A percentile compares a stretch with the other conserved stretches of the same genome.
These are phyloP conservation scores for Rasamsonia emersonii DNA, from an alignment of 2,329 filamentous ascomycete species.

Conservation along the genomic window DNA sequence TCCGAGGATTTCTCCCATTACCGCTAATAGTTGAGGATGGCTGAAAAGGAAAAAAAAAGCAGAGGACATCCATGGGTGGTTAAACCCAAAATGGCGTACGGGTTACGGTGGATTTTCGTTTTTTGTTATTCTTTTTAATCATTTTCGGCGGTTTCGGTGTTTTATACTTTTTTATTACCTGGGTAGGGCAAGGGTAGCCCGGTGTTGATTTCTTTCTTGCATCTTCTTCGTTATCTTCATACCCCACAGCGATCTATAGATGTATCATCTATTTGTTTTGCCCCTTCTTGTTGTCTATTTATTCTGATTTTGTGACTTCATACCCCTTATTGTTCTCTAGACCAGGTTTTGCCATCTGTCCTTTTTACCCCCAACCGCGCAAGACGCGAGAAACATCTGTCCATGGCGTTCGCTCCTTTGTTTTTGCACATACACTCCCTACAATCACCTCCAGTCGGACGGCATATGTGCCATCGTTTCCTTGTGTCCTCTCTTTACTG, in stretches of 20 bases:
- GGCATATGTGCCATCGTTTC: constrained; percentile 11
- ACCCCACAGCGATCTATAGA: constrained; percentile 32
- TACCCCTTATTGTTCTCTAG: constrained; percentile 15
- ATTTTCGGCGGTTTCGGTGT: constrained; percentile 2
- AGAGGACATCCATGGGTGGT: background rate
- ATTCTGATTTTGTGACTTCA: constrained; percentile 17
- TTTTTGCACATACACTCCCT: constrained; percentile 2
- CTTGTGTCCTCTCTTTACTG: constrained; percentile 12
- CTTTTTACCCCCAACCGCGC: constrained; percentile 8
- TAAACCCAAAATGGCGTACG: constrained; percentile 6
- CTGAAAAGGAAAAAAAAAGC: background rate
- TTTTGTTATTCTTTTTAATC: background rate
- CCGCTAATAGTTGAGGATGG: background rate
- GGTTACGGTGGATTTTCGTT: constrained; percentile 4
- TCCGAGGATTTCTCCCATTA: background rate
- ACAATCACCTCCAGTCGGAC: constrained; percentile 4
- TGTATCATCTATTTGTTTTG: constrained; percentile 12
- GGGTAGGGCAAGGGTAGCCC: constrained; percentile 5
- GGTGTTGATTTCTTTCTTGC: constrained; percentile 8
- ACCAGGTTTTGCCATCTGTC: constrained; percentile 9
- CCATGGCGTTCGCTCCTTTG: constrained; percentile 7
- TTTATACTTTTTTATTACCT: constrained; percentile 2
- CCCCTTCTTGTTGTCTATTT: constrained; percentile 24
- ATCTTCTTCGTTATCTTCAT: constrained; percentile 22
- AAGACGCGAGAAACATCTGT: constrained; percentile 9